Percentiles rank a stretch among this genome's conserved stretches.
Evolutionary conservation across 2,329 filamentous ascomycete species (phyloP).

Genomic region (Cadophora sp.): DNA sequence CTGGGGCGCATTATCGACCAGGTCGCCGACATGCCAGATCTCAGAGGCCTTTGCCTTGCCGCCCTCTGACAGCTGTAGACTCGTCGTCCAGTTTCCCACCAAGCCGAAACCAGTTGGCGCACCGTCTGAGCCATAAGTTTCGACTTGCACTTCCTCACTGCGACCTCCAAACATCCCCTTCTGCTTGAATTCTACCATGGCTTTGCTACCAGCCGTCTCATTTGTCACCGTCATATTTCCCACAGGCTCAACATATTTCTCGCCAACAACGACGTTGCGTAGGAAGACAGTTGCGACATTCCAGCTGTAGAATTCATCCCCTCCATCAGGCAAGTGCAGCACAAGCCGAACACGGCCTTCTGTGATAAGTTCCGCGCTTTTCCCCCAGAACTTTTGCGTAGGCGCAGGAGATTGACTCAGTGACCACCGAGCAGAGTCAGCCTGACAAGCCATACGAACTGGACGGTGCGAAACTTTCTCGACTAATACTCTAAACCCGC

Average conservation of each 20-base stretch:
- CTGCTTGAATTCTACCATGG: slow-evolving; percentile 87
- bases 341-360: slow-evolving; percentile 85
- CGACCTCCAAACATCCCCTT: slow-evolving; percentile 98
- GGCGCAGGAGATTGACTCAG: slow-evolving; percentile 87
- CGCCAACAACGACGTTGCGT: slow-evolving; percentile 94
- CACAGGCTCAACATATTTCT: slow-evolving; percentile 97
- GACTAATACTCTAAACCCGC: slow-evolving; percentile 87
- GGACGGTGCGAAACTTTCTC: slow-evolving; percentile 96
- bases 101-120: slow-evolving; percentile 71
- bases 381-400: slow-evolving; percentile 98
- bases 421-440: slow-evolving; percentile 85
- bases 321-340: slow-evolving; percentile 68
- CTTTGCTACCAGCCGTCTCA: slow-evolving; percentile 83
- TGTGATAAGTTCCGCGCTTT: slow-evolving; percentile 91
- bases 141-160: slow-evolving; percentile 85
- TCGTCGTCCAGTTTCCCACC: slow-evolving; percentile 83
- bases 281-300: slow-evolving; percentile 87
- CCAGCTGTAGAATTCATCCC: slow-evolving; percentile 88
- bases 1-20: slow-evolving; percentile 80
- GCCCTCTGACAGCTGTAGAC: slow-evolving; percentile 70
- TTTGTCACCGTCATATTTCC: slow-evolving; percentile 87
- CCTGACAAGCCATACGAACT: slow-evolving; percentile 91
- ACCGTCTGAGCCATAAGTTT: slow-evolving; percentile 73
- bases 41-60: slow-evolving; percentile 67
- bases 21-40: slow-evolving; percentile 78